Percentiles rank a stretch among this genome's conserved stretches.
Evolutionary conservation across 1,139 yeast species (phyloP).

Genomic region (Blastobotrys proliferans): DNA sequence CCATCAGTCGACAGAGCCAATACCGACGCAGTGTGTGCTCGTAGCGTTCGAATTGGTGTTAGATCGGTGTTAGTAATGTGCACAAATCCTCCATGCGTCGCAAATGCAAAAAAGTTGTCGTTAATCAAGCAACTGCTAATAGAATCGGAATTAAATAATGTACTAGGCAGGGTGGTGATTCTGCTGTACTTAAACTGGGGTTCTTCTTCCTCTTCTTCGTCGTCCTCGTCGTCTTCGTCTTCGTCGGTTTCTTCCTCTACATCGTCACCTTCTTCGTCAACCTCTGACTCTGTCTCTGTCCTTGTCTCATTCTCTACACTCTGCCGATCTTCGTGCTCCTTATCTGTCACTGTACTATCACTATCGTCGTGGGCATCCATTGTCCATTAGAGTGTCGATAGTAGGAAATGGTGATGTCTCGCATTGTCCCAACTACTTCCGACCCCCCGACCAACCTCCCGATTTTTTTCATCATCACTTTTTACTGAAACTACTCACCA

Average conservation of each 20-base stretch:
- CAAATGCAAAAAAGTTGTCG: constrained; percentile 65
- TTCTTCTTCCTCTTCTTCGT: constrained; percentile 43
- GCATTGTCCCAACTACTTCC: no score
- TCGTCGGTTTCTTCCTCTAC: constrained; percentile 10
- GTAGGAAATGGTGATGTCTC: no score
- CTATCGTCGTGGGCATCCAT: not conserved
- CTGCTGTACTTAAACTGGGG: constrained; percentile 75
- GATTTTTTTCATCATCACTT: not conserved
- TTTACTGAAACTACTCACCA: not conserved
- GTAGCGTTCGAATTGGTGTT: constrained; percentile 59
- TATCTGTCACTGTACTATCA: no score
- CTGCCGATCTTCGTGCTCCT: no score
- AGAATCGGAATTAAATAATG: constrained; percentile 69
- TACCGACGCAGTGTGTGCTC: constrained; percentile 84
- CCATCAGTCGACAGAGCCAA: constrained; percentile 69
- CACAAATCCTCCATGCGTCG: constrained; percentile 83
- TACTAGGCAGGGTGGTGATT: constrained; percentile 57
- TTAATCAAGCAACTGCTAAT: constrained; percentile 64
- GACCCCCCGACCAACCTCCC: not conserved
- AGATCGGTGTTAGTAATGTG: constrained; percentile 63
- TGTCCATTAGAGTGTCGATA: not conserved
- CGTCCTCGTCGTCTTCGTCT: constrained; percentile 15
- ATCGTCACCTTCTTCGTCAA: constrained; percentile 9
- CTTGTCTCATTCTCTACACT: no score
- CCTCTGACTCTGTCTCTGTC: no score